A percentile compares a stretch with the other conserved stretches of the same genome.
Conservation (phyloP, 768 basidiomycete species). For the Lactarius psammicola region DNA sequence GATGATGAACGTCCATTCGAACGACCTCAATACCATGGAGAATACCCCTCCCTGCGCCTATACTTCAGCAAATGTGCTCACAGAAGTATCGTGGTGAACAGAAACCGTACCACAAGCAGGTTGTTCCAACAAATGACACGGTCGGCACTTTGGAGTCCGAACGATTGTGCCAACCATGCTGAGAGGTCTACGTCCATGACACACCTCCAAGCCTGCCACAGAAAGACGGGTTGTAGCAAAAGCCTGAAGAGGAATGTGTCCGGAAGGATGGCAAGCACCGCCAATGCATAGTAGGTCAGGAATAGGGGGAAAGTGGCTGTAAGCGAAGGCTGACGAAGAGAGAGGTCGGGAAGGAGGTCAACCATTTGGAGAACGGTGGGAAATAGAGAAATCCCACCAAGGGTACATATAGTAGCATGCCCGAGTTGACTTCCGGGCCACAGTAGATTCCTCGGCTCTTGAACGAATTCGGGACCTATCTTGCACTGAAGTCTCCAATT, state of each 20-base stretch:
- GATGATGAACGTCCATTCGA: no score
- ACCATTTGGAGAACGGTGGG: neutral
- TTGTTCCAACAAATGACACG: neutral
- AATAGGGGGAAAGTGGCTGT: neutral
- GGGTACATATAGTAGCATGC: no score
- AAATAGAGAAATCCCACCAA: no score
- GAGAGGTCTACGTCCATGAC: constrained; percentile 3
- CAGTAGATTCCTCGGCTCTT: no score
- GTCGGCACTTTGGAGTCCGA: no score
- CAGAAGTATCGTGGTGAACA: neutral
- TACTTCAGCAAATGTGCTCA: neutral
- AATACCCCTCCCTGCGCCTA: constrained; percentile 1
- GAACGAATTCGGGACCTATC: no score
- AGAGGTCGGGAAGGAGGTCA: neutral
- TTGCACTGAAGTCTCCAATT: no score
- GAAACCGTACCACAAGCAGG: constrained; percentile 5
- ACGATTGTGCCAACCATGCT: neutral
- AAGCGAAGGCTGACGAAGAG: neutral
- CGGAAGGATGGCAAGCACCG: constrained; percentile 11
- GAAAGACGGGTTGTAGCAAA: constrained; percentile 4
- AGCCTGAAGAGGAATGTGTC: constrained; percentile 1
- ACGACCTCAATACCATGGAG: neutral
- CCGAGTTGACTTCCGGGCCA: no score
- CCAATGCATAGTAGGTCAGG: constrained; percentile 10
- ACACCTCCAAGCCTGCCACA: constrained; percentile 1